Percentiles rank a stretch among this genome's conserved stretches.
Evolutionary conservation across 306 rosid genomes (phyloP).

Genomic region (Lathyrus oleraceus): DNA sequence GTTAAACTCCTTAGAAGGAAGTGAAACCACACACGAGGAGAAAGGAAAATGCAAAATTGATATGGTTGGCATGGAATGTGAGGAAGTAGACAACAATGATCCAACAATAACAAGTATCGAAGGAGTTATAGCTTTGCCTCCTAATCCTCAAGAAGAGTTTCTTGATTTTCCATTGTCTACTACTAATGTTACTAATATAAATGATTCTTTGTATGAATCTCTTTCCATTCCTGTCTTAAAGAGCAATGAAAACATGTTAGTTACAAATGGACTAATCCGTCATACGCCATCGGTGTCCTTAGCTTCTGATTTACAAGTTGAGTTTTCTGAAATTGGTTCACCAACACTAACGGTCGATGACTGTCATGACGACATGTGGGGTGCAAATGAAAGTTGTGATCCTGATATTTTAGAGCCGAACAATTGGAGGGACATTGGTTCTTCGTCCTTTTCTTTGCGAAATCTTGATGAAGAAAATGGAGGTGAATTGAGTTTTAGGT

Average conservation of each 20-base stretch:
- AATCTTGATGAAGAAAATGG: slow-evolving; percentile 46
- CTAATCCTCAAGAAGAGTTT: slow-evolving; percentile 24
- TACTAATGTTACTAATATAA: slow-evolving; percentile 31
- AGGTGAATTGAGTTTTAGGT: slow-evolving; percentile 44
- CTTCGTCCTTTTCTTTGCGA: slow-evolving; percentile 28
- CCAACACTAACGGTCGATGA: slow-evolving; percentile 58
- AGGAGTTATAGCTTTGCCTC: neutral
- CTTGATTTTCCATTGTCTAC: slow-evolving; percentile 36
- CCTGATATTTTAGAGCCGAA: slow-evolving; percentile 35
- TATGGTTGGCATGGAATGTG: neutral
- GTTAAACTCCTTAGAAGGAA: slow-evolving; percentile 33
- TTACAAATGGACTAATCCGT: slow-evolving; percentile 18
- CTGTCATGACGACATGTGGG: slow-evolving; percentile 60
- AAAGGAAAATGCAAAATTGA: slow-evolving; percentile 13
- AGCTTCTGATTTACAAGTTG: slow-evolving; percentile 93
- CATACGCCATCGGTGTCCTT: slow-evolving; percentile 62
- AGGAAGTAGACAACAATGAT: slow-evolving; percentile 27
- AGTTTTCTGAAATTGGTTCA: slow-evolving; percentile 83
- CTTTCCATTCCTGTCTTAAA: slow-evolving; percentile 43
- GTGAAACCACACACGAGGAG: slow-evolving; percentile 32
- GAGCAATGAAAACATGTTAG: slow-evolving; percentile 34
- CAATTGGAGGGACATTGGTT: slow-evolving; percentile 33
- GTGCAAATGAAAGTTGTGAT: slow-evolving; percentile 36
- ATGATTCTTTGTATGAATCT: slow-evolving; percentile 51
- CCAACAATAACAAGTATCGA: neutral